These are phyloP conservation scores for Drosera capensis DNA, from an alignment of 148 eudicot genomes.

Conservation along the genomic window DNA sequence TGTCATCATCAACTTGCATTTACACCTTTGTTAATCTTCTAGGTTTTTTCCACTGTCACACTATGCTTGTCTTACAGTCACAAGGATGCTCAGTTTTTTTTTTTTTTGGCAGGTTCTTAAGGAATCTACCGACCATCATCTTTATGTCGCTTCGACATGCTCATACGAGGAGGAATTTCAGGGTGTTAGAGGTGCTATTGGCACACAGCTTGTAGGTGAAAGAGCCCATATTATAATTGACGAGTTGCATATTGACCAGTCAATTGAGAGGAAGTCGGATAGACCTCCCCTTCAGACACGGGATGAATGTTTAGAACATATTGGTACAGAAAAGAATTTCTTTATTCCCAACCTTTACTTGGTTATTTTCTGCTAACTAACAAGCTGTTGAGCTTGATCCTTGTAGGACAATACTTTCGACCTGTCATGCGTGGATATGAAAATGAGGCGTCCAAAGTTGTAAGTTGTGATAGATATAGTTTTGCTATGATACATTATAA, in stretches of 20 bases:
- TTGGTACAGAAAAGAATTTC: constrained; percentile 31
- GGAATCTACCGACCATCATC: constrained; percentile 74
- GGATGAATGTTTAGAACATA: constrained; percentile 62
- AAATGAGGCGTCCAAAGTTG: constrained; percentile 42
- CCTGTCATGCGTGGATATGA: constrained; percentile 71
- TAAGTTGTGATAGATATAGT: constrained; percentile 25
- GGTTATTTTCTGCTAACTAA: constrained; percentile 1
- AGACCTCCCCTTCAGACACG: constrained; percentile 54
- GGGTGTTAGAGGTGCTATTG: constrained; percentile 77
- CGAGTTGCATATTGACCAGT: constrained; percentile 66
- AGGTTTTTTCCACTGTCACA: not conserved
- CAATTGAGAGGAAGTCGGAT: no score
- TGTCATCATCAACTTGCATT: no score
- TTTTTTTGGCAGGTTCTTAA: constrained; percentile 53
- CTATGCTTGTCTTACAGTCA: not conserved
- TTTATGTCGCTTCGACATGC: constrained; percentile 67
- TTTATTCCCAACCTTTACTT: not conserved
- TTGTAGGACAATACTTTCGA: constrained; percentile 65
- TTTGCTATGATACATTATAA: no score
- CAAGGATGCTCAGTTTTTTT: constrained; percentile 1
- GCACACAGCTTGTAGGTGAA: constrained; percentile 85
- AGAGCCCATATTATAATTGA: constrained; percentile 80
- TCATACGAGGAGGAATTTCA: constrained; percentile 45
- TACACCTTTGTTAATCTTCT: no score
- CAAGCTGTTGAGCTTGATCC: constrained; percentile 2